These are phyloP conservation scores for Mastigamoeba balamuthi DNA, from an alignment of 78 protist genomes.

Conservation along the genomic window DNA sequence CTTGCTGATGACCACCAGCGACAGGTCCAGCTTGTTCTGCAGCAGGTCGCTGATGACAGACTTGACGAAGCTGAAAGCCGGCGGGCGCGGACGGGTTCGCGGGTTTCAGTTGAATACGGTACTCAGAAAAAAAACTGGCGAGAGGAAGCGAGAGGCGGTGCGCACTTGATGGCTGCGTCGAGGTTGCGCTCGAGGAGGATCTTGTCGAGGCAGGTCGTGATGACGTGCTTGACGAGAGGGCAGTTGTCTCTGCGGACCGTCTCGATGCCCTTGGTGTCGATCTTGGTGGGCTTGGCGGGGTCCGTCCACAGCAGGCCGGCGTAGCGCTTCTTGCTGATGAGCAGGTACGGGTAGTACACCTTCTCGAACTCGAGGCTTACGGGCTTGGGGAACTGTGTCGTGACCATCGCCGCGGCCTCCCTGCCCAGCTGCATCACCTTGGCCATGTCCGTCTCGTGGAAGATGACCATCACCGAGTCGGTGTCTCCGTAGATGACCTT, in stretches of 20 bases:
- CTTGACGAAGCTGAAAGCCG: slow-evolving; percentile 56
- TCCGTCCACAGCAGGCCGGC: slow-evolving; percentile 97
- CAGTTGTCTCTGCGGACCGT: slow-evolving; percentile 98
- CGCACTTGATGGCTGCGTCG: slow-evolving; percentile 54
- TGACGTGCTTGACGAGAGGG: slow-evolving; percentile 71
- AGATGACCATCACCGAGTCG: slow-evolving; percentile 99
- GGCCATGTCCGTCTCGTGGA: slow-evolving; percentile 55
- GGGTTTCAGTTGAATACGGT: no score
- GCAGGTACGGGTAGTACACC: slow-evolving; percentile 95
- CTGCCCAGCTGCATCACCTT: slow-evolving; percentile 83
- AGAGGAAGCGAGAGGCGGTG: not conserved
- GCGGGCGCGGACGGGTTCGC: not conserved
- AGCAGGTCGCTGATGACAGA: slow-evolving; percentile 74
- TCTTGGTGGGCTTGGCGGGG: slow-evolving; percentile 77
- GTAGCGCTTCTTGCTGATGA: slow-evolving; percentile 96
- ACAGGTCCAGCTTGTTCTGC: slow-evolving; percentile 87
- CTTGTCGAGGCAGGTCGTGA: slow-evolving; percentile 53
- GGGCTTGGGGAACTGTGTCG: slow-evolving; percentile 80
- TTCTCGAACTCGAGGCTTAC: slow-evolving; percentile 96
- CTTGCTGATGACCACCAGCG: slow-evolving; percentile 93
- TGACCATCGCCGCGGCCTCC: slow-evolving; percentile 84
- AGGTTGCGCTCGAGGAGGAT: slow-evolving; percentile 79
- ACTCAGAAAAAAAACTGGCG: not conserved
- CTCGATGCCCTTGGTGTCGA: slow-evolving; percentile 97
- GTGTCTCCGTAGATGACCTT: slow-evolving; percentile 98